Conservation (phyloP, 2,329 filamentous ascomycete genomes). For the Sarocladium brachiariae region DNA sequence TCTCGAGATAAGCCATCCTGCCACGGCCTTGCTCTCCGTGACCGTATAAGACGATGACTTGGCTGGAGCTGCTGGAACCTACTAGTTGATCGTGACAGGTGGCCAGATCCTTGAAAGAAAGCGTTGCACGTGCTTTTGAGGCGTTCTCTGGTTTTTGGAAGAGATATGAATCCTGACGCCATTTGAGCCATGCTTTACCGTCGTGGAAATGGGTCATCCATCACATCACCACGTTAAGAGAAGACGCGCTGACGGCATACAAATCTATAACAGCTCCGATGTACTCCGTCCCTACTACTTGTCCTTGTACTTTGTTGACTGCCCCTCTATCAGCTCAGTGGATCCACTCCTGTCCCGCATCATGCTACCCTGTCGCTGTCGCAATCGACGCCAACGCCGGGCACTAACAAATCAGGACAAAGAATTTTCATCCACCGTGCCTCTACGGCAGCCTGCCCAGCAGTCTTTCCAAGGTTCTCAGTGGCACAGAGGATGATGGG, state of each 20-base stretch:
- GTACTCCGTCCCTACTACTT: too few relatives aligned
- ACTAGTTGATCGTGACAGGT: not conserved
- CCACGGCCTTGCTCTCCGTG: too few relatives aligned
- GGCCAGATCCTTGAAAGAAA: not conserved
- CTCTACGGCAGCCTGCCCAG: slow-evolving; percentile 3
- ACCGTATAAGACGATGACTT: not conserved
- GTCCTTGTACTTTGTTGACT: too few relatives aligned
- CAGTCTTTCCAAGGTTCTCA: not conserved
- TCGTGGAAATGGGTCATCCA: too few relatives aligned
- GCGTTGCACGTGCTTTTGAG: not conserved
- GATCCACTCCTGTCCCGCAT: slow-evolving; percentile 7
- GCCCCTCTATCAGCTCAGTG: too few relatives aligned
- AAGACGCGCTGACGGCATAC: not conserved
- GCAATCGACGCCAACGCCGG: slow-evolving; percentile 6
- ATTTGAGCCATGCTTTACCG: not conserved
- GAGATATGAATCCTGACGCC: slow-evolving; percentile 2
- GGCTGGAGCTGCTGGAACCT: not conserved
- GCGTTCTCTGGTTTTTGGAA: not conserved
- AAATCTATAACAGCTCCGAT: too few relatives aligned
- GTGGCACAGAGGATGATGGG: too few relatives aligned
- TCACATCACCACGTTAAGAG: too few relatives aligned
- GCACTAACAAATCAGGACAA: slow-evolving; percentile 1
- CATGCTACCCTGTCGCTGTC: slow-evolving; percentile 6
- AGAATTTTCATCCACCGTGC: slow-evolving; percentile 5
- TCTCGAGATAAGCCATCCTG: too few relatives aligned